Base-by-base conservation (phyloP, 2,329 filamentous ascomycete genomes). In the Aspergillus fijiensis region DNA sequence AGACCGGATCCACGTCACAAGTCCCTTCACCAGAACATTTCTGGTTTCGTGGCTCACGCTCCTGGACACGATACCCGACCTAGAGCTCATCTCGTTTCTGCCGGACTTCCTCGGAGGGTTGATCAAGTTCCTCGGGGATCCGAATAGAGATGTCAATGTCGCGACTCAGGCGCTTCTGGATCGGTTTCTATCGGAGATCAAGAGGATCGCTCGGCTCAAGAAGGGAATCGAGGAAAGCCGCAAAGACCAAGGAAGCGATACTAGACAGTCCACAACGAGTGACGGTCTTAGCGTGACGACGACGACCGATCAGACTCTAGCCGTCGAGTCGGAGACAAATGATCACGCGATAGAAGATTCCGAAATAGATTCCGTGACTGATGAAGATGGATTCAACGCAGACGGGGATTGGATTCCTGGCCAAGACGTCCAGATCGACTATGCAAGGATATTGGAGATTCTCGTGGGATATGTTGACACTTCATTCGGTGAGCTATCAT, bases 371-470 rank as follows among this genome's bases (percentile, higher is more conserved):
- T 70, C 66, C 33, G 73, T 74, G 4, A 84, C 85, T 61, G 78
- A 87, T 27, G 83, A 84, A 14, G 81, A 82, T 23, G 78, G 77
- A 19, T 78, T 82, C 16, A 87, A 86, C 62, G 87, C 85, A 49
- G 93, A 96, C 68, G 93, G 93, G 61, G 95, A 98, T 72, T 99
- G 94, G 92, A 89, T 98, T 50, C 96, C 96, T 0, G 95, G 96
- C 1, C 95, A 99, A 76, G 95, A 99, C 74, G 92, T 97, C 7
- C 89, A 96, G 60, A 91, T 99, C 63, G 94, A 98, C 75, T 91
- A 96, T 76, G 88, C 91, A 61, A 91, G 89, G 66, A 96, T 99
- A 39, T 79, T 99, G 51, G 91, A 96, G 67, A 99, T 98, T 57
- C 78, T 99, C 48, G 92, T 96, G 2, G 88, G 89, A 12, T 97